Evolutionary conservation across 2,329 filamentous ascomycete genomes (phyloP).

Genomic region (Tolypocladium ovalisporum): DNA sequence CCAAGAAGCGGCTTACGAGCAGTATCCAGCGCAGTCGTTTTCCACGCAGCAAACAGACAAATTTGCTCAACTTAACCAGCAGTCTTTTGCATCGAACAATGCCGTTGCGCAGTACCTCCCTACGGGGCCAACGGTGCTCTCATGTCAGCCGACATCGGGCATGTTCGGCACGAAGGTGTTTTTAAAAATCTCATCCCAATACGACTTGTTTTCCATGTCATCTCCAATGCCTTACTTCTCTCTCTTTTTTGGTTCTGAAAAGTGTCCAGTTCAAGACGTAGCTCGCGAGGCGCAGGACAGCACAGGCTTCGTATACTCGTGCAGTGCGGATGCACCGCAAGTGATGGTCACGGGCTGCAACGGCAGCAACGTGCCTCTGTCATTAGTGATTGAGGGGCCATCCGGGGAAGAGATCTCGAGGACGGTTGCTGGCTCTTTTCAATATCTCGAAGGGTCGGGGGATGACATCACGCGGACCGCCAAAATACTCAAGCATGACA

Average conservation of each 20-base stretch:
- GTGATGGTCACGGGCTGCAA: constrained; percentile 38
- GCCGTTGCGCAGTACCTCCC: constrained; percentile 57
- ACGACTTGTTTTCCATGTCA: constrained; percentile 54
- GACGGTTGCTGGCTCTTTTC: constrained; percentile 33
- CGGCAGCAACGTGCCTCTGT: constrained; percentile 41
- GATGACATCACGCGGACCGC: constrained; percentile 28
- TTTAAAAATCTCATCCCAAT: constrained; percentile 64
- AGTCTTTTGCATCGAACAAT: constrained; percentile 50
- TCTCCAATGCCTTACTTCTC: constrained; percentile 46
- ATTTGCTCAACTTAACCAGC: constrained; percentile 40
- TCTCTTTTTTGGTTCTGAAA: constrained; percentile 69
- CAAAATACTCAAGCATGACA: constrained; percentile 25
- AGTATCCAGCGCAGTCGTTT: constrained; percentile 38
- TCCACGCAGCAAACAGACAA: constrained; percentile 37
- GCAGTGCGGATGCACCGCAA: constrained; percentile 62
- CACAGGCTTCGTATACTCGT: constrained; percentile 56
- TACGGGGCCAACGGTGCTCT: constrained; percentile 49
- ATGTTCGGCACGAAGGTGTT: constrained; percentile 58
- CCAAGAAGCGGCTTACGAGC: constrained; percentile 44
- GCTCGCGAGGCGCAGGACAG: constrained; percentile 47
- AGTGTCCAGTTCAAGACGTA: constrained; percentile 49
- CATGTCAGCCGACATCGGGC: constrained; percentile 60
- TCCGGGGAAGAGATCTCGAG: constrained; percentile 42
- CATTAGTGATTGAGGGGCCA: constrained; percentile 40
- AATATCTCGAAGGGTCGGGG: constrained; percentile 40